These are phyloP conservation scores for Stenogyne calaminthoides DNA, from an alignment of 305 asterid genomes.

Conservation along the genomic window DNA sequence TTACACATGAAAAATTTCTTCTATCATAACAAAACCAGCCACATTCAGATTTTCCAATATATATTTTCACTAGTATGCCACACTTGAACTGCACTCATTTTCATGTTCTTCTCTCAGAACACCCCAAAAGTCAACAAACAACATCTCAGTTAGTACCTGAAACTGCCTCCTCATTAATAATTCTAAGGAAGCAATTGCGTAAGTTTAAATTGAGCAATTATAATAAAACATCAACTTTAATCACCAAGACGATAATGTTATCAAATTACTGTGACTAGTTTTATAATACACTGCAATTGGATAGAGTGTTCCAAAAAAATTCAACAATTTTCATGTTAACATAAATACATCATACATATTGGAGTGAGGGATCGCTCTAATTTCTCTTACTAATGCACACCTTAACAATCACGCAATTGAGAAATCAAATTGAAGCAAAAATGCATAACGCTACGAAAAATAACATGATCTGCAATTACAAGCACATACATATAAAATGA, in stretches of 20 bases:
- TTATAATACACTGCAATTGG: not conserved
- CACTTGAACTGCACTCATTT: not conserved
- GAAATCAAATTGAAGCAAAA: constrained; percentile 4
- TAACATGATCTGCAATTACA: not conserved
- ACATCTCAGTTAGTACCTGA: not conserved
- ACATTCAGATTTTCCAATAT: not conserved
- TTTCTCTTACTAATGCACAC: not conserved
- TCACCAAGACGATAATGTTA: not conserved
- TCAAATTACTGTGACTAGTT: not conserved
- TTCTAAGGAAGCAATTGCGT: not conserved
- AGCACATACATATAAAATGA: not conserved
- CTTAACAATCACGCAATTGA: not conserved
- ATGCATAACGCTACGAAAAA: not conserved
- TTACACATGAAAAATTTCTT: not conserved
- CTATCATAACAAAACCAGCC: not conserved
- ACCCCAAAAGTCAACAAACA: not conserved
- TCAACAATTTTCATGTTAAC: not conserved
- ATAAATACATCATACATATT: not conserved
- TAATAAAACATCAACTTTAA: not conserved
- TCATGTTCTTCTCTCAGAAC: not conserved
- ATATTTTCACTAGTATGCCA: not conserved
- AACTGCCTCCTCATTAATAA: not conserved
- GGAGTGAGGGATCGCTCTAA: not conserved
- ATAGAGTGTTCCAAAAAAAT: not conserved
- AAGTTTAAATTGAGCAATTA: not conserved